Conservation (phyloP, 768 basidiomycete species). For the Kwoniella sp. region DNA sequence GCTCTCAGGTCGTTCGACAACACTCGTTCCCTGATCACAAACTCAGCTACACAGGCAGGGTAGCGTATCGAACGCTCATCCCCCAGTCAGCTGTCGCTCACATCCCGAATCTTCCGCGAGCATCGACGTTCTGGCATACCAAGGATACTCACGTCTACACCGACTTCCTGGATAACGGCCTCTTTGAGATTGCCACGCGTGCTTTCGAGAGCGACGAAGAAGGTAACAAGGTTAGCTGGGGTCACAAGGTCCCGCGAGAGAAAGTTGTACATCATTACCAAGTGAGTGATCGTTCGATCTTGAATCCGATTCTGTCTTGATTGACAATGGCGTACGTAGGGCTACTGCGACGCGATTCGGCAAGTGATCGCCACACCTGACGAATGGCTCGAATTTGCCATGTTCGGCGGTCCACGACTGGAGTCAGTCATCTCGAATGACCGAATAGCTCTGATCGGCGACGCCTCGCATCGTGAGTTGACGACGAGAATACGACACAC, state of each 20-base stretch:
- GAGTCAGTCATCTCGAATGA: slow-evolving; percentile 28
- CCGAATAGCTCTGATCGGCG: slow-evolving; percentile 33
- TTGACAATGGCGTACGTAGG: slow-evolving; percentile 13
- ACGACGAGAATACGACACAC: not conserved
- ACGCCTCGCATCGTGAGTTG: slow-evolving; percentile 42
- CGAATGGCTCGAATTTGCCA: slow-evolving; percentile 40
- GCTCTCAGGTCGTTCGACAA: slow-evolving; percentile 34
- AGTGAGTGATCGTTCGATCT: no score
- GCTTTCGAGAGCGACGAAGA: slow-evolving; percentile 27
- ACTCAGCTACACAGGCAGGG: slow-evolving; percentile 41
- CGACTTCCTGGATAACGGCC: slow-evolving; percentile 27
- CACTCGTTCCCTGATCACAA: slow-evolving; percentile 40
- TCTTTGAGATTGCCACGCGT: slow-evolving; percentile 31
- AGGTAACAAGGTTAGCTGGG: slow-evolving; percentile 35
- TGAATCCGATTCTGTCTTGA: no score
- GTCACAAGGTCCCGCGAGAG: slow-evolving; percentile 18
- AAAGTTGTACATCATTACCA: slow-evolving; percentile 27
- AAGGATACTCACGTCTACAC: slow-evolving; percentile 30
- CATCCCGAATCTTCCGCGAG: slow-evolving; percentile 24
- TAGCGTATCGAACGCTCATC: slow-evolving; percentile 32
- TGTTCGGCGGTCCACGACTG: slow-evolving; percentile 38
- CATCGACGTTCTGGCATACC: slow-evolving; percentile 30
- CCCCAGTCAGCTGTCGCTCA: slow-evolving; percentile 32
- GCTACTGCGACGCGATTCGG: slow-evolving; percentile 29
- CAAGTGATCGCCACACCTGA: slow-evolving; percentile 29